phyloP scores from a whole-genome alignment of 176 grass and related monocot genomes.

The Chrysopogon serrulatus region DNA sequence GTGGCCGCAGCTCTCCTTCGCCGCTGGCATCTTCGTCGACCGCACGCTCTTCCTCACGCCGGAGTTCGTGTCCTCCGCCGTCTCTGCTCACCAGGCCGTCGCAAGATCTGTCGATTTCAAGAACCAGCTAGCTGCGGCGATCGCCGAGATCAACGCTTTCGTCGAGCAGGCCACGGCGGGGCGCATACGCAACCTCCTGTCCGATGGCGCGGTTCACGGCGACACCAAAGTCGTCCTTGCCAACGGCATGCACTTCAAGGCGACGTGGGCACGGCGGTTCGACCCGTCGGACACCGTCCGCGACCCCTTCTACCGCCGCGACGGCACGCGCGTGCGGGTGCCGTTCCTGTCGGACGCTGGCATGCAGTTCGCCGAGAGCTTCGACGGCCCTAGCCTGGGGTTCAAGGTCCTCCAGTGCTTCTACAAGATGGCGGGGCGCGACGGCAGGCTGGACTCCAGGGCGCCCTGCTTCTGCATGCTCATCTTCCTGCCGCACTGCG shows the following conservation, averaged over 20 bases:
- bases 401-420: too few relatives aligned
- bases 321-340: background rate
- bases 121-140: background rate
- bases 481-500: constrained; percentile 7
- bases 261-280: constrained; percentile 19
- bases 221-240: constrained; percentile 6
- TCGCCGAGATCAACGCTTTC: background rate
- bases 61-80: constrained; percentile 5
- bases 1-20: constrained; percentile 26
- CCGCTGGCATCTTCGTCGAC: constrained; percentile 19
- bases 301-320: background rate
- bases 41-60: background rate
- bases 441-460: background rate
- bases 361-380: background rate
- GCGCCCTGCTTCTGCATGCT: constrained; percentile 34
- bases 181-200: background rate
- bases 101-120: background rate
- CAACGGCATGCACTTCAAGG: constrained; percentile 35
- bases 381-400: too few relatives aligned
- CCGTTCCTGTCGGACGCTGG: constrained; percentile 12
- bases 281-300: background rate
- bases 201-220: background rate
- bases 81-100: background rate
- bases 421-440: too few relatives aligned
- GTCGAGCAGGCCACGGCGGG: background rate